Conservation (phyloP, 202 grass and related monocot species). For the Cymbopogon flexuosus region DNA sequence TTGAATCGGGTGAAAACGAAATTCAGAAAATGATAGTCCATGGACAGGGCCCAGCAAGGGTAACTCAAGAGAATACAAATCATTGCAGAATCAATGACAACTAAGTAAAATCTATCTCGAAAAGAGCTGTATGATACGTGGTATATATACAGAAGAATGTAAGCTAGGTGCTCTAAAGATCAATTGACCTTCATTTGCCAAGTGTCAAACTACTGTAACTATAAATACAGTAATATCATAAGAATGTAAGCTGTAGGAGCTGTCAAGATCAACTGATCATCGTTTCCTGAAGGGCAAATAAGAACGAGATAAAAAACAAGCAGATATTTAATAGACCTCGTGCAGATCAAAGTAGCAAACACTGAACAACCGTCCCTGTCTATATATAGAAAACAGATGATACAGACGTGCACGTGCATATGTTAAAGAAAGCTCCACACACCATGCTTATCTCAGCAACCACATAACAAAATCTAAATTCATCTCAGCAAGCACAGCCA, state of each 20-base stretch:
- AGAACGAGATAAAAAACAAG: not conserved
- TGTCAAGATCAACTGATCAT: not conserved
- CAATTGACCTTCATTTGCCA: not conserved
- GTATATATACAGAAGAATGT: not conserved
- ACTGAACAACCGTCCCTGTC: not conserved
- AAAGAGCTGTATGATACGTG: not conserved
- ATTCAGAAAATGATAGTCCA: not conserved
- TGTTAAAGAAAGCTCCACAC: not conserved
- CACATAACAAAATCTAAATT: not conserved
- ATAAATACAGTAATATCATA: not conserved
- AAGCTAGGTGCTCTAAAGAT: not conserved
- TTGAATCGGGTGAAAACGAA: not conserved
- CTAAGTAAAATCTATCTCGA: not conserved
- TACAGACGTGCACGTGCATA: not conserved
- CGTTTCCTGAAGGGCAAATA: not conserved
- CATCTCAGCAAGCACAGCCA: not conserved
- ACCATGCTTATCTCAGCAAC: not conserved
- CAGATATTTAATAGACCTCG: not conserved
- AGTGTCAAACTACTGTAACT: not conserved
- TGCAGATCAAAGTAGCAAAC: too few species aligned
- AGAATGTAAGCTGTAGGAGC: not conserved
- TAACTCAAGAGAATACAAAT: not conserved
- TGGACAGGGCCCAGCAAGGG: not conserved
- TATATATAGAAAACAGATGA: not conserved
- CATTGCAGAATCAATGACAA: not conserved